Evolutionary conservation across 805 yeast genomes (phyloP).

Genomic region (Yamadazyma phyllophila): DNA sequence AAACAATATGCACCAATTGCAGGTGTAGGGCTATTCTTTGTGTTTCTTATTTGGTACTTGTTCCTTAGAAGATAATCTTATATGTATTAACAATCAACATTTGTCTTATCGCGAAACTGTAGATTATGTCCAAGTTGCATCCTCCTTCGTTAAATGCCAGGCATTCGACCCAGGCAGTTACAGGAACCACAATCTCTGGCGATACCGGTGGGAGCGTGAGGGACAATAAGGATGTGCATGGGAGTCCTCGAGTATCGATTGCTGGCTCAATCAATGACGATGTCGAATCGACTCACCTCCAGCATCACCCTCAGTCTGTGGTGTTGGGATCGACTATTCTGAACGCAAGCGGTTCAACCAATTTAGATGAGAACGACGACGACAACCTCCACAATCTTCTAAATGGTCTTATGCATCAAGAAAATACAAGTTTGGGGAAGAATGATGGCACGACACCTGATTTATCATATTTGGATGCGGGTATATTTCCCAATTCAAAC

Average conservation of each 20-base stretch:
- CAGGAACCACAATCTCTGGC: slow-evolving; percentile 3
- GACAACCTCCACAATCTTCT: slow-evolving; percentile 25
- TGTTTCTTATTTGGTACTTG: slow-evolving; percentile 82
- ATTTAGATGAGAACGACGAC: slow-evolving; percentile 10
- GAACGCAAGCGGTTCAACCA: slow-evolving; percentile 5
- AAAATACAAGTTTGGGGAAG: neutral
- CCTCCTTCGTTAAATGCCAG: slow-evolving; percentile 6
- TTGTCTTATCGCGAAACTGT: slow-evolving; percentile 2
- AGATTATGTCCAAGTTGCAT: slow-evolving; percentile 6
- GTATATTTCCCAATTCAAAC: slow-evolving; percentile 12
- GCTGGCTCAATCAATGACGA: neutral
- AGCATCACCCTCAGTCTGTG: neutral
- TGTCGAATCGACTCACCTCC: neutral
- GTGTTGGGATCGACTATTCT: neutral
- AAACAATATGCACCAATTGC: slow-evolving; percentile 88
- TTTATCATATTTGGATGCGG: slow-evolving; percentile 14
- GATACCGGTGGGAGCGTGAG: neutral
- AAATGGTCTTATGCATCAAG: slow-evolving; percentile 20
- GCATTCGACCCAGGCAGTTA: slow-evolving; percentile 8
- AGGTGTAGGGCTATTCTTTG: slow-evolving; percentile 65
- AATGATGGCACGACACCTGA: neutral
- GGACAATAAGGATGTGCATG: neutral
- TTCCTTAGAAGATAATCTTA: slow-evolving; percentile 42
- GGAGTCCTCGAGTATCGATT: neutral
- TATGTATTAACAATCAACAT: neutral